Base-by-base conservation (phyloP, 2,329 filamentous ascomycete genomes). In the Clarireedia sp. region DNA sequence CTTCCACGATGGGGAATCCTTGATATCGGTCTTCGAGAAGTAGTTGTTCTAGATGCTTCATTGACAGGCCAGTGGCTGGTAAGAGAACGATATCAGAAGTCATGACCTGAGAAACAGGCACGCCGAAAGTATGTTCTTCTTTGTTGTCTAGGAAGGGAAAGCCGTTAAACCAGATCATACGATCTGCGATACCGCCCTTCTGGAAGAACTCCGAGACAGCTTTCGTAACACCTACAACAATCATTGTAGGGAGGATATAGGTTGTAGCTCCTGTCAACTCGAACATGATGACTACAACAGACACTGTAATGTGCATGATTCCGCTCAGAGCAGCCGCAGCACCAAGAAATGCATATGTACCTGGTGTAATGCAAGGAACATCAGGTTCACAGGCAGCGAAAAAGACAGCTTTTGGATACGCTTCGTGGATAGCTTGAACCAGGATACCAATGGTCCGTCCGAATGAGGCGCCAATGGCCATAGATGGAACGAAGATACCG, bases 211-310 rank as follows among this genome's bases (percentile, higher is more conserved):
- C 90, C 59, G 88, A 85, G 47, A 99, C 89, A 14, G 89, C 89
- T 75, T 99, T 99, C 40, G 92, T 97, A 33, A 96, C 87, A 48
- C 94, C 94, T 2, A 97, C 94, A 0, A 97, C 94, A 64, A 99
- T 96, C 94, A 99, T 99, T 14, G 92, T 97, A 0, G 94, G 94
- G 26, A 99, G 75, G 61, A 99, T 97, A 68, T 99, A 99, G 1
- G 91, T 96, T 58, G 97, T 75, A 6, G 94, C 94, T n/a, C 94
- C 94, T 0, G 94, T 99, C 48, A 99, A 79, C 72, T 99, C 94
- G 67, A 97, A 97, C 94, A 99, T 97, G 71, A 99, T 99, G 66
- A 99, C 94, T 2, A 96, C 92, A 9, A 99, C 90, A 0, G 91
- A 95, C 16, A 99, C 85, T 0, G 92, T 96, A 60, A 99, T 88